Conservation (phyloP, 495 filamentous ascomycete species). For the Podospora anserina region DNA sequence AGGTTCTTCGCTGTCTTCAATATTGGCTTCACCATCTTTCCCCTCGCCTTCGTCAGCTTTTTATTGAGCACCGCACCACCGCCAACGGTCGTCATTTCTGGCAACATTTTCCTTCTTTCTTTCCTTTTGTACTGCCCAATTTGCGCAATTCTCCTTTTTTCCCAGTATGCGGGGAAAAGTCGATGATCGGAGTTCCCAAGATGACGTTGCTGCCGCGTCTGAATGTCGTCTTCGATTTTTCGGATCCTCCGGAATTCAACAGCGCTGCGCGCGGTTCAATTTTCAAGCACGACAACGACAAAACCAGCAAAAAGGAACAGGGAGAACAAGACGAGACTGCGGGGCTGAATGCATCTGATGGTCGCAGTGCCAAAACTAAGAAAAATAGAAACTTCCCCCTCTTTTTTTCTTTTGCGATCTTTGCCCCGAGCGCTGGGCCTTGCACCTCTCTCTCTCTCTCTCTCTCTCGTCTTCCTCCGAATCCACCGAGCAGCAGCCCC, state of each 20-base stretch:
- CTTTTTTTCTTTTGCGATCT: not conserved
- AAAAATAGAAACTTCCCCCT: conserved; percentile 17
- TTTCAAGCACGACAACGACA: not conserved
- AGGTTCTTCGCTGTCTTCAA: conserved; percentile 54
- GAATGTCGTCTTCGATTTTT: not conserved
- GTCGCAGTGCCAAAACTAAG: conserved; percentile 5
- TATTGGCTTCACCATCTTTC: conserved; percentile 52
- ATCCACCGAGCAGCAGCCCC: not conserved
- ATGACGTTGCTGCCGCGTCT: not conserved
- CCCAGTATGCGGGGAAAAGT: not conserved
- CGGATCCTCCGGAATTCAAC: not conserved
- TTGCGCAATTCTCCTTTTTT: not conserved
- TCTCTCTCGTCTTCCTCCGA: not conserved
- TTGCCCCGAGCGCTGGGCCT: not conserved
- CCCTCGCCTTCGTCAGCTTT: conserved; percentile 44
- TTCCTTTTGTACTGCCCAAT: not conserved
- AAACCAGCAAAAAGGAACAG: not conserved
- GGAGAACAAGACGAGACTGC: not conserved
- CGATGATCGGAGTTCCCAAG: not conserved
- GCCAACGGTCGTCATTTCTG: conserved; percentile 39
- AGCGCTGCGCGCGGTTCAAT: not conserved
- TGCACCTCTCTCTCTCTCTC: not conserved
- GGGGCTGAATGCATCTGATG: not conserved
- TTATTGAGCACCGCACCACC: conserved; percentile 22
- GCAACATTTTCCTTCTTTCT: not conserved